Base-by-base conservation (phyloP, 805 yeast genomes). In the Starmerella etchellsii region DNA sequence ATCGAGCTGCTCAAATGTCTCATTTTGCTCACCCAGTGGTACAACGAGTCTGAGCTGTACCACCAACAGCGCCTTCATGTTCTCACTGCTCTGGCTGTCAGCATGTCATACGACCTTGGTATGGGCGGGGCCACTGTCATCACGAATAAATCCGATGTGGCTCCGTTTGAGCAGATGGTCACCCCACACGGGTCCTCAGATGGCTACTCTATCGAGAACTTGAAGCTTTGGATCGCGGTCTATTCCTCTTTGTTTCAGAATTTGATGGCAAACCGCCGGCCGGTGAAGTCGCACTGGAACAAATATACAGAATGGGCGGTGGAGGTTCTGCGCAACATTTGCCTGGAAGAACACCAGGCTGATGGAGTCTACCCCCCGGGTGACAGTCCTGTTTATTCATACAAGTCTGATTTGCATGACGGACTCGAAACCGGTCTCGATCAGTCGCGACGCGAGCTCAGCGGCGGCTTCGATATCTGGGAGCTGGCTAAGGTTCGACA, bases 11-110 rank as follows among this genome's bases (percentile, higher is more conserved):
- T 84, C 30, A 76, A 78, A 55, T 63, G 77, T 16, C 61, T 81
- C 37, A 54, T 80, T 16, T 53, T 81, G 5, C 63, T 80, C 39
- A 70, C 80, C 21, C 58, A 78, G 23, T 85, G 94, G 94, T 84
- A 83, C 55, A 81, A 80, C 49, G 72, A 82, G 3, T 81, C 94
- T 0, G 95, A 83, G 58, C 64, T 81, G 50, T 81, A 81, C 49
- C 81, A 76, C 48, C 81, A 80, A 51, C 73, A 93, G 42, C 71
- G 93, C 36, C 76, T 78, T 48, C 91, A 81, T 55, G 63, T 83
- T 39, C 68, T 82, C 47, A 73, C 74, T 40, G 64, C 73, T 13
- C 63, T 82, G 19, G 74, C 85, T 39, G 73, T 78, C 13, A 66
- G 79, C 3, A 65, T 85, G 59, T 69, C 81, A 2, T 78, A 74